Percentiles rank a stretch among this genome's conserved stretches.
Evolutionary conservation across 2,329 filamentous ascomycete species (phyloP).

Genomic region (Waltergamsia citrina): DNA sequence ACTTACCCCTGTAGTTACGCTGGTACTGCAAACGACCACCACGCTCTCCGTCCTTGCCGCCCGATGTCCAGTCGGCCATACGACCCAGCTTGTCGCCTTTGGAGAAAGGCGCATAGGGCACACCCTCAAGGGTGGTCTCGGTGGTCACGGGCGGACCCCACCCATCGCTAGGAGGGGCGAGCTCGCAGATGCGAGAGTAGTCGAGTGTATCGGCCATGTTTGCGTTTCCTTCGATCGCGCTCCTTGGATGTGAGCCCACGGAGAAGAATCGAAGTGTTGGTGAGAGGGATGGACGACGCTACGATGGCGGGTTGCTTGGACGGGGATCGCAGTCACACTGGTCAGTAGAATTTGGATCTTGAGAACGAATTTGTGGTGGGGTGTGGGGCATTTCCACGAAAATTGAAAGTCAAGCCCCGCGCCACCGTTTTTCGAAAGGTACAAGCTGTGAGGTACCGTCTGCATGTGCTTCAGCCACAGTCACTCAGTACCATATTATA

Average conservation of each 20-base stretch:
- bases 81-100: conserved; percentile 98
- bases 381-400: conserved; percentile 19
- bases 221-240: conserved; percentile 5
- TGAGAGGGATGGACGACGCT: conserved; percentile 6
- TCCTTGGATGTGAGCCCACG: no score
- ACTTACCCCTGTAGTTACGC: conserved; percentile 79
- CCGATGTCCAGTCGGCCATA: conserved; percentile 96
- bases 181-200: conserved; percentile 55
- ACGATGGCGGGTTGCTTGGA: conserved; percentile 1
- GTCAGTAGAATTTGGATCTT: conserved; percentile 10
- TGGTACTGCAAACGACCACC: conserved; percentile 84
- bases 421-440: conserved; percentile 4
- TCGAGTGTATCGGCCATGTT: conserved; percentile 46
- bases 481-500: no score
- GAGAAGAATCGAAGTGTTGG: conserved; percentile 1
- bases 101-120: conserved; percentile 95
- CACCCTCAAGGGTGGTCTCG: conserved; percentile 86
- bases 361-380: conserved; percentile 31
- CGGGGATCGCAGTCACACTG: conserved; percentile 3
- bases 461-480: no score
- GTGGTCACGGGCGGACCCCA: conserved; percentile 81
- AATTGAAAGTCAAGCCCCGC: conserved; percentile 17
- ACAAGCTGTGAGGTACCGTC: no score
- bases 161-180: conserved; percentile 64
- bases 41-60: conserved; percentile 75